These are phyloP conservation scores for Gaultheria prostrata DNA, from an alignment of 148 eudicot species.

Conservation along the genomic window DNA sequence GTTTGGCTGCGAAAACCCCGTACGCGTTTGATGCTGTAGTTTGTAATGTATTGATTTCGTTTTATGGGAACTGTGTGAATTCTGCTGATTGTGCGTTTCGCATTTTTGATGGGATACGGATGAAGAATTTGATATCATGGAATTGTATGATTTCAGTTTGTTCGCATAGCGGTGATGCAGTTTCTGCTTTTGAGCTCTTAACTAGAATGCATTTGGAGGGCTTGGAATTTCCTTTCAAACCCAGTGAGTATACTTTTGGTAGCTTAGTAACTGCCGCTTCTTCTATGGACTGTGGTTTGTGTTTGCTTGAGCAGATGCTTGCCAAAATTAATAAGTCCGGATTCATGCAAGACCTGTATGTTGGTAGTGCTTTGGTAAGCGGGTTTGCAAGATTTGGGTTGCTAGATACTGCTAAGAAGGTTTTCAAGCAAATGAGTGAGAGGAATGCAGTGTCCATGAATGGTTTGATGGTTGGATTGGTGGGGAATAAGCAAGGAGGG, in stretches of 20 bases:
- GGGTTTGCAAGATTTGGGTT: conserved; percentile 63
- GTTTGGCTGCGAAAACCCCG: conserved; percentile 50
- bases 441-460: conserved; percentile 71
- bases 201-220: conserved; percentile 57
- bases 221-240: conserved; percentile 30
- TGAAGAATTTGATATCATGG: conserved; percentile 58
- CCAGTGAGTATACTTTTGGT: conserved; percentile 65
- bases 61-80: conserved; percentile 61
- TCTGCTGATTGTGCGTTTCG: conserved; percentile 36
- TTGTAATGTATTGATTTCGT: conserved; percentile 64
- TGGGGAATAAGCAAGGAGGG: conserved; percentile 60
- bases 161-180: conserved; percentile 49
- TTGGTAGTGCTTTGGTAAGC: conserved; percentile 81
- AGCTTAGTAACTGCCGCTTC: conserved; percentile 63
- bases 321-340: conserved; percentile 56
- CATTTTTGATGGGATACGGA: conserved; percentile 49
- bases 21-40: conserved; percentile 49
- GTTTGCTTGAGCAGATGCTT: conserved; percentile 55
- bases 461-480: conserved; percentile 79
- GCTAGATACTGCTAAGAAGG: conserved; percentile 43
- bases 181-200: conserved; percentile 49
- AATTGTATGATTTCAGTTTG: conserved; percentile 76
- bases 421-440: conserved; percentile 53
- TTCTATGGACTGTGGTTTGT: conserved; percentile 28
- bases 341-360: conserved; percentile 55